These are phyloP conservation scores for Pseudogymnoascus sp. DNA, from an alignment of 2,329 filamentous ascomycete species.

Conservation along the genomic window DNA sequence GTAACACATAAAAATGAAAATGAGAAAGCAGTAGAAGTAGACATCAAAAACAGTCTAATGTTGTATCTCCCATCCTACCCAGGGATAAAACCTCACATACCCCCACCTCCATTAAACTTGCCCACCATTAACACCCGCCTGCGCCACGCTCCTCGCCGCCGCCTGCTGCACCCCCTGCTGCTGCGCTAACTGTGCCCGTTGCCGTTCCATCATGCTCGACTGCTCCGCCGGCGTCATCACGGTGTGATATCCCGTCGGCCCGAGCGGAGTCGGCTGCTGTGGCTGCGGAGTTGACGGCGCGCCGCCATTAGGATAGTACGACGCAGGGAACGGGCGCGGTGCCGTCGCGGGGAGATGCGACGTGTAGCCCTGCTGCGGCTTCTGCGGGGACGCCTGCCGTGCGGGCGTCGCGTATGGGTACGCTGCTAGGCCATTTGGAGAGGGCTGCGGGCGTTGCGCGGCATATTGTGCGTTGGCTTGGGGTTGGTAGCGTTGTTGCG, in stretches of 20 bases:
- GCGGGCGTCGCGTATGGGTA: constrained; percentile 24
- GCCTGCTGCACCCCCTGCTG: constrained; percentile 16
- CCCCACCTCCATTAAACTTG: neutral
- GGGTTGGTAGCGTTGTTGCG: constrained; percentile 21
- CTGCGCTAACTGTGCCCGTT: constrained; percentile 29
- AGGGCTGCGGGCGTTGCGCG: constrained; percentile 19
- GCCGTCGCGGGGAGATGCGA: constrained; percentile 14
- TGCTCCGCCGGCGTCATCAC: constrained; percentile 30
- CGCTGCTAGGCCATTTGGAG: constrained; percentile 22
- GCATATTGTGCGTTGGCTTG: constrained; percentile 21
- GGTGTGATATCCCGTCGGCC: constrained; percentile 24
- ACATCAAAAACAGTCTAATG: neutral
- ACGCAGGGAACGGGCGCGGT: constrained; percentile 11
- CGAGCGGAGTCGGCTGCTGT: constrained; percentile 19
- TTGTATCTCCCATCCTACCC: neutral
- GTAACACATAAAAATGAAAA: constrained; percentile 2
- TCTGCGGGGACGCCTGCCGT: constrained; percentile 27
- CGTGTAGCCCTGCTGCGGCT: constrained; percentile 22
- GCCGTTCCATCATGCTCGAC: constrained; percentile 30
- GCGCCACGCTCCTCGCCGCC: neutral
- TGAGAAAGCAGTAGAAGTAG: neutral
- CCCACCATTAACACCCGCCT: neutral
- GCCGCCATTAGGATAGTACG: neutral
- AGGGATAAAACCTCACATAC: neutral
- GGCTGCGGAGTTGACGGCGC: constrained; percentile 16